Conservation (phyloP, 1,284 basidiomycete species). For the Coniferiporia weirii region DNA sequence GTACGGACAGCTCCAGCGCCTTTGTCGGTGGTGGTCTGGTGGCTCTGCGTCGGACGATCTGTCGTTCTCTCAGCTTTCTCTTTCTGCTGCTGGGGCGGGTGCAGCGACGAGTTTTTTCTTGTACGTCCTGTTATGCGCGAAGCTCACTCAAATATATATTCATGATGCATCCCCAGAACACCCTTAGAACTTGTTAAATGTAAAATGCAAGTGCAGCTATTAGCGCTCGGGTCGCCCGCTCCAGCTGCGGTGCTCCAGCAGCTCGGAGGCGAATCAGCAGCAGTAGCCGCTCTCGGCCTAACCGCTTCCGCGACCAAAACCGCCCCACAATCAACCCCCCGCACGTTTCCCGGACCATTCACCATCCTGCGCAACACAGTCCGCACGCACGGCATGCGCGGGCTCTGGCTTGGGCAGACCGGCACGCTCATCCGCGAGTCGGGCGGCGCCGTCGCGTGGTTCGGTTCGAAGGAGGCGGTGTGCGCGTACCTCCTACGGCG, state of each 20-base stretch:
- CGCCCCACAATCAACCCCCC: constrained; percentile 27
- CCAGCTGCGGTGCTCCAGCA: constrained; percentile 22
- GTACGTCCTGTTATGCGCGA: constrained; percentile 36
- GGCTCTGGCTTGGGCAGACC: constrained; percentile 85
- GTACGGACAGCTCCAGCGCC: constrained; percentile 78
- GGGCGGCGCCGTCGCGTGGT: constrained; percentile 86
- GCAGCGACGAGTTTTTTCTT: constrained; percentile 77
- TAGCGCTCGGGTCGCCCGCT: constrained; percentile 30
- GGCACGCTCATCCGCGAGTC: constrained; percentile 85
- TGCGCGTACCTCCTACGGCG: constrained; percentile 48
- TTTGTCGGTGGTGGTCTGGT: constrained; percentile 43
- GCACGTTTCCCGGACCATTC: constrained; percentile 58
- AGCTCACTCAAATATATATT: neutral
- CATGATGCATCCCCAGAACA: constrained; percentile 43
- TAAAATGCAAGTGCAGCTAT: constrained; percentile 94
- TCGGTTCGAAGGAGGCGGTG: constrained; percentile 77
- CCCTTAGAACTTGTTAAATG: constrained; percentile 92
- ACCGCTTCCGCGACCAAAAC: constrained; percentile 21
- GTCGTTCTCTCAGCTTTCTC: constrained; percentile 57
- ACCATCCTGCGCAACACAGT: constrained; percentile 63
- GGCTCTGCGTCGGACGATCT: constrained; percentile 37
- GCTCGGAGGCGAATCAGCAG: constrained; percentile 21
- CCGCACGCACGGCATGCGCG: constrained; percentile 61
- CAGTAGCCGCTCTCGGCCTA: constrained; percentile 24
- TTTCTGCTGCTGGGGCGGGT: constrained; percentile 82